Percentiles rank a stretch among this genome's conserved stretches.
Conservation (phyloP, 495 filamentous ascomycete genomes). For the Hypoxylon rickii region DNA sequence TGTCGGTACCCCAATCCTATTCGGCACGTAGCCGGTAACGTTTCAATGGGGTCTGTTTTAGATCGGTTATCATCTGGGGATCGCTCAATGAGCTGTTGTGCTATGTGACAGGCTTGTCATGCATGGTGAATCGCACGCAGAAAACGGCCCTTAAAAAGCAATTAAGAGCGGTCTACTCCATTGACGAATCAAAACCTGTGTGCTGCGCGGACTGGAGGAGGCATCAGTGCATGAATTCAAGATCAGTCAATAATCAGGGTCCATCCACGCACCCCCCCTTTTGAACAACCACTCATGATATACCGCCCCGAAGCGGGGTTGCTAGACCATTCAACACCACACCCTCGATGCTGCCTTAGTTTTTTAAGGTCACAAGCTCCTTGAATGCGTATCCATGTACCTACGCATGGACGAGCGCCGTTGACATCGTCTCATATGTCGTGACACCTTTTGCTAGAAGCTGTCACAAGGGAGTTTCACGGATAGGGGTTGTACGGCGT, state of each 20-base stretch:
- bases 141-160: neutral
- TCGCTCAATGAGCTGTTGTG: constrained; percentile 1
- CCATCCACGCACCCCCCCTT: constrained; percentile 2
- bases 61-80: constrained; percentile 4
- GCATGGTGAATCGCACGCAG: constrained; percentile 6
- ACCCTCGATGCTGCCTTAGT: neutral
- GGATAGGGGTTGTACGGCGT: no score
- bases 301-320: constrained; percentile 1
- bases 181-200: constrained; percentile 4
- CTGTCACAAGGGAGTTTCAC: no score
- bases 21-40: neutral
- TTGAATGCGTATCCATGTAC: neutral
- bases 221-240: neutral
- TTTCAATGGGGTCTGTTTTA: neutral
- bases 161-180: constrained; percentile 24
- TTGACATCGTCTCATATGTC: no score
- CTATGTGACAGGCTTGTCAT: constrained; percentile 5
- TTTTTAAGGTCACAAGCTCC: neutral
- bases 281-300: neutral
- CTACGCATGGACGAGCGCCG: no score
- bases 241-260: neutral
- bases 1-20: constrained; percentile 7
- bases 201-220: neutral
- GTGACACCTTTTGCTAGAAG: no score
- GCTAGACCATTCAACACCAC: neutral